Conservation (phyloP, 805 yeast genomes). For the Priceomyces carsonii region DNA sequence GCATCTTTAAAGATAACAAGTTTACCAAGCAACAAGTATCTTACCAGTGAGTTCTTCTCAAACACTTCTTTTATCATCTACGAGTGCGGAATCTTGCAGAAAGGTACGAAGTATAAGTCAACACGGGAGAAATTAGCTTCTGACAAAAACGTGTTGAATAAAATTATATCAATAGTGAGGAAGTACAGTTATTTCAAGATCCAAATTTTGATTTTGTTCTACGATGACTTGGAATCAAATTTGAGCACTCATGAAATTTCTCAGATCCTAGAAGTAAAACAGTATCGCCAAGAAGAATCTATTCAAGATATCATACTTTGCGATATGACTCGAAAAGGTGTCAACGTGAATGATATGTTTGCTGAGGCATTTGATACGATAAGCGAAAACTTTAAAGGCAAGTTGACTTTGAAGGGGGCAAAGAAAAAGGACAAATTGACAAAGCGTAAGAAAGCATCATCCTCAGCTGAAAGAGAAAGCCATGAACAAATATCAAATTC, state of each 20-base stretch:
- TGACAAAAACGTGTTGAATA: slow-evolving; percentile 38
- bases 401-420: slow-evolving; percentile 29
- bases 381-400: slow-evolving; percentile 24
- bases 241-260: slow-evolving; percentile 15
- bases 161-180: slow-evolving; percentile 33
- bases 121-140: slow-evolving; percentile 32
- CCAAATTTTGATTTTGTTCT: slow-evolving; percentile 41
- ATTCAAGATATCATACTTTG: slow-evolving; percentile 26
- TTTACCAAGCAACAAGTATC: slow-evolving; percentile 39
- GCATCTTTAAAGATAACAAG: slow-evolving; percentile 37
- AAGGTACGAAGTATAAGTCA: slow-evolving; percentile 10
- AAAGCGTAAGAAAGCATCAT: too few relatives aligned
- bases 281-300: slow-evolving; percentile 10
- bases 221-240: slow-evolving; percentile 34
- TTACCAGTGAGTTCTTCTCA: slow-evolving; percentile 38
- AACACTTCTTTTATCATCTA: slow-evolving; percentile 46
- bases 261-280: slow-evolving; percentile 15
- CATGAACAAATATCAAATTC: slow-evolving; percentile 9
- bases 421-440: slow-evolving; percentile 18
- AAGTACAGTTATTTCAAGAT: slow-evolving; percentile 38
- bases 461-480: too few relatives aligned
- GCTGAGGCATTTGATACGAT: slow-evolving; percentile 21
- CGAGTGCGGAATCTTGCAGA: slow-evolving; percentile 49
- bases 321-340: slow-evolving; percentile 31
- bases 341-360: slow-evolving; percentile 26